Evolutionary conservation across 148 eudicot genomes (phyloP).

Genomic region (Salicornia ramosissima): DNA sequence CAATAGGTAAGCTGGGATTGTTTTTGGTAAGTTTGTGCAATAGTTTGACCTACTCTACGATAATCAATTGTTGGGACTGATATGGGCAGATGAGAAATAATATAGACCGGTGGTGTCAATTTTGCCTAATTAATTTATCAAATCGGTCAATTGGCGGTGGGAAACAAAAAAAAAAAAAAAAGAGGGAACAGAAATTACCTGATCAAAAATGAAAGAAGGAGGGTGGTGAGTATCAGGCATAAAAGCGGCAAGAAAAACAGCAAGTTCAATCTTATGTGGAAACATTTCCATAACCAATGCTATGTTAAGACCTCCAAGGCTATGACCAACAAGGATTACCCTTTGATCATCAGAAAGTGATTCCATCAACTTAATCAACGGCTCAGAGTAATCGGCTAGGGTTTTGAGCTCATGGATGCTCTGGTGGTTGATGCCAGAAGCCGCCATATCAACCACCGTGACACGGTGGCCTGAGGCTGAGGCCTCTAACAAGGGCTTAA

Average conservation of each 20-base stretch:
- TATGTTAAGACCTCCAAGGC: conserved; percentile 32
- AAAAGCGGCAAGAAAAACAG: conserved; percentile 32
- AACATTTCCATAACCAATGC: conserved; percentile 23
- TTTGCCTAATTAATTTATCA: too few relatives aligned
- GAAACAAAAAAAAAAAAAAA: too few relatives aligned
- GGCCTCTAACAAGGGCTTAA: conserved; percentile 27
- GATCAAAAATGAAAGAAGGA: conserved; percentile 20
- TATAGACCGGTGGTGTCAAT: too few relatives aligned
- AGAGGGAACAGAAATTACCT: too few relatives aligned
- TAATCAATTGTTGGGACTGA: too few relatives aligned
- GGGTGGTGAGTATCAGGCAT: conserved; percentile 29
- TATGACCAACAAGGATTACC: conserved; percentile 40
- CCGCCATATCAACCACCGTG: conserved; percentile 34
- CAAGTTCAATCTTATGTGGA: conserved; percentile 27
- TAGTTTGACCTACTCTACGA: too few relatives aligned
- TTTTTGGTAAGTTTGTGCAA: too few relatives aligned
- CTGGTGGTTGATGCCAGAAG: conserved; percentile 25
- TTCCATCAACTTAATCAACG: conserved; percentile 20
- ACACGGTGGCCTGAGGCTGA: conserved; percentile 26
- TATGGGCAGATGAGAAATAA: too few relatives aligned
- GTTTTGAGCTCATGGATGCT: conserved; percentile 12
- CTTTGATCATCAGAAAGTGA: conserved; percentile 21
- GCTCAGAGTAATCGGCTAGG: conserved; percentile 28
- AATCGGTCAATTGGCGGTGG: too few relatives aligned
- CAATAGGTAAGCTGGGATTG: too few relatives aligned